Evolutionary conservation across 2,329 filamentous ascomycete species (phyloP), one percentile per base, ranked within the genome.

Genomic region (Laburnicola sp.): DNA sequence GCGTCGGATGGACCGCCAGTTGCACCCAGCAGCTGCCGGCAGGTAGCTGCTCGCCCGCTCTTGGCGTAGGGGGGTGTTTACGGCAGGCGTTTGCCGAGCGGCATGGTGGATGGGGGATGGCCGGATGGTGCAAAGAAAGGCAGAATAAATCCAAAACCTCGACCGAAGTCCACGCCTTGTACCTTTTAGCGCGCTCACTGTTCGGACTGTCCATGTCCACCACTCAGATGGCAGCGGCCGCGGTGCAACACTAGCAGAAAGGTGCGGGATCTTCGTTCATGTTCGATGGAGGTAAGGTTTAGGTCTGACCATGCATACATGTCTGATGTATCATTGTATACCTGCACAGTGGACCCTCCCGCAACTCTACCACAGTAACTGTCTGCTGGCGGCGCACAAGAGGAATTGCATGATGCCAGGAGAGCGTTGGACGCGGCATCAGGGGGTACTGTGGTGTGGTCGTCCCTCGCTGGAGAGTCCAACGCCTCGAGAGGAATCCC

Each of bases 151-250:
- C 16, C 16, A 35, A 28, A 23, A 21, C 25, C 23, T 4, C 28
- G 5, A 5, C 32, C 53, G 62, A 62, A 58, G 62, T 58, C 63
- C 57, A 64, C 58, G 54, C 54, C 51, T 53, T 46, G 52, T 53
- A 54, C 55, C 53, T 40, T 11, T n/a, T 26, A 28, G 51, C 54
- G 56, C 26, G 36, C 50, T 31, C 40, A 45, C 50, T 39, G 16
- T n/a, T 37, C 47, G 36, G 46, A 26, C 26, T 41, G 27, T 41
- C 32, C 44, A 43, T 32, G 35, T 53, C 51, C 48, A 58, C 60
- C 58, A 64, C 44, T 61, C 47, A 65, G 51, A 39, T 28, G 35
- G 36, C 31, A 44, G 39, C 56, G 51, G 57, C 44, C 51, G 53
- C 53, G 59, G 47, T 41, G 44, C 45, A 40, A 50, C 44, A 50